Evolutionary conservation across 805 yeast genomes (phyloP).

Genomic region (Ogataea philodendri): DNA sequence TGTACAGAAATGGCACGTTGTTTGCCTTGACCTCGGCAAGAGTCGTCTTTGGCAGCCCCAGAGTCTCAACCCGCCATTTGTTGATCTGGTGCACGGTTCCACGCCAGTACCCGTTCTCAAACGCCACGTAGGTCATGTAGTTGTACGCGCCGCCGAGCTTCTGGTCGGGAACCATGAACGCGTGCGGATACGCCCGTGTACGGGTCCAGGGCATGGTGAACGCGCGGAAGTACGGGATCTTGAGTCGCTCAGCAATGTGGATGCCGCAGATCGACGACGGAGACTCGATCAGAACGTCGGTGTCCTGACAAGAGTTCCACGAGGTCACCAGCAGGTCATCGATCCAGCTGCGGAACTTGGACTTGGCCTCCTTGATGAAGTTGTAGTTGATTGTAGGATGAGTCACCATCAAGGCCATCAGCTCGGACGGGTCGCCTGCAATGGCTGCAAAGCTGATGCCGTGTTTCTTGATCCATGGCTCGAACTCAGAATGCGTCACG

Average conservation of each 20-base stretch:
- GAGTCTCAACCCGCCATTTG: conserved; percentile 73
- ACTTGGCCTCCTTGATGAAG: conserved; percentile 77
- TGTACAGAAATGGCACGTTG: conserved; percentile 84
- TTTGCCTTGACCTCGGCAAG: conserved; percentile 69
- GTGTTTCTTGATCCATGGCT: conserved; percentile 65
- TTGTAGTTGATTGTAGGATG: conserved; percentile 86
- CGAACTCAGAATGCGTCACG: conserved; percentile 82
- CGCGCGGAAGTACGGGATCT: conserved; percentile 88
- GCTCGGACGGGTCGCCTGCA: conserved; percentile 91
- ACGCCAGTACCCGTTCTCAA: conserved; percentile 91
- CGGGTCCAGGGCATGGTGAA: conserved; percentile 99
- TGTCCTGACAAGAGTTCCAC: conserved; percentile 83
- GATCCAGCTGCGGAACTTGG: conserved; percentile 82
- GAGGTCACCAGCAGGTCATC: conserved; percentile 64
- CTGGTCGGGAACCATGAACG: conserved; percentile 91
- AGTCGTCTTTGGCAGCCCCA: conserved; percentile 66
- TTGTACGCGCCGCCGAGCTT: conserved; percentile 91
- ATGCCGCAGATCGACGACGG: conserved; percentile 96
- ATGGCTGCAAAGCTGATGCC: conserved; percentile 68
- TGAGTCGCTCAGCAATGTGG: conserved; percentile 89
- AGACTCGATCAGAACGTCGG: conserved; percentile 87
- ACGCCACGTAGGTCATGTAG: conserved; percentile 86
- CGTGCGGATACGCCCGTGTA: conserved; percentile 94
- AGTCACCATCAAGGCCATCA: conserved; percentile 89
- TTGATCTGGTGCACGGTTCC: conserved; percentile 87